Evolutionary conservation across 1,284 basidiomycete species (phyloP).

Genomic region (Austropuccinia psidii): DNA sequence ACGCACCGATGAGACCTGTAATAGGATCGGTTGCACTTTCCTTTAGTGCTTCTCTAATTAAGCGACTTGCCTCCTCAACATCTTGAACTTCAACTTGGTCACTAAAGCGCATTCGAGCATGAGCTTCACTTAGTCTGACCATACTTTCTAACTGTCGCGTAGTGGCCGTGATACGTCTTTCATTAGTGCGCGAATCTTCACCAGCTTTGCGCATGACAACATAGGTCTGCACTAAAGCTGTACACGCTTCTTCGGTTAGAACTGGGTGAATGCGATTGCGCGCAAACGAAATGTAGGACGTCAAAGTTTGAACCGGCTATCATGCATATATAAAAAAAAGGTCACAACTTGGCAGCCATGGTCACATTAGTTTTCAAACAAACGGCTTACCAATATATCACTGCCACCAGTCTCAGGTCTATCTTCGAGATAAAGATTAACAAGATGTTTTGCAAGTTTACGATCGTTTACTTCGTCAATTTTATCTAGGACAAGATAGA

Average conservation of each 20-base stretch:
- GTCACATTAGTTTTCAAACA: background rate
- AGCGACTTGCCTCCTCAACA: constrained; percentile 78
- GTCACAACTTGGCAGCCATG: background rate
- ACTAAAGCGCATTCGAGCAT: constrained; percentile 89
- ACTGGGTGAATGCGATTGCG: constrained; percentile 78
- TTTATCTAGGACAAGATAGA: constrained; percentile 95
- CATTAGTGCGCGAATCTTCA: constrained; percentile 72
- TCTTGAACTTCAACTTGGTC: constrained; percentile 74
- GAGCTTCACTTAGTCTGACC: constrained; percentile 94
- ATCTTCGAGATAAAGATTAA: constrained; percentile 89
- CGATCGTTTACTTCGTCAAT: constrained; percentile 83
- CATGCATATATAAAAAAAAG: background rate
- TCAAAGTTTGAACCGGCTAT: constrained; percentile 78
- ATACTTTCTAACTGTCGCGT: constrained; percentile 94
- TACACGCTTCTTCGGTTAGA: constrained; percentile 76
- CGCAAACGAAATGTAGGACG: constrained; percentile 90
- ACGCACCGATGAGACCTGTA: constrained; percentile 50
- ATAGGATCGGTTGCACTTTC: constrained; percentile 55
- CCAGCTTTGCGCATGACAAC: constrained; percentile 90
- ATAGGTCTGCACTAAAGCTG: constrained; percentile 78
- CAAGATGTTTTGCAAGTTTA: constrained; percentile 84
- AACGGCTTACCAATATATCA: constrained; percentile 68
- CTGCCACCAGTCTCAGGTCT: constrained; percentile 60
- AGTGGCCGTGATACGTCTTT: constrained; percentile 94
- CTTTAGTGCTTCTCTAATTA: constrained; percentile 92